Base-by-base conservation (phyloP, 345 rosid species). In the Isatis tinctoria region DNA sequence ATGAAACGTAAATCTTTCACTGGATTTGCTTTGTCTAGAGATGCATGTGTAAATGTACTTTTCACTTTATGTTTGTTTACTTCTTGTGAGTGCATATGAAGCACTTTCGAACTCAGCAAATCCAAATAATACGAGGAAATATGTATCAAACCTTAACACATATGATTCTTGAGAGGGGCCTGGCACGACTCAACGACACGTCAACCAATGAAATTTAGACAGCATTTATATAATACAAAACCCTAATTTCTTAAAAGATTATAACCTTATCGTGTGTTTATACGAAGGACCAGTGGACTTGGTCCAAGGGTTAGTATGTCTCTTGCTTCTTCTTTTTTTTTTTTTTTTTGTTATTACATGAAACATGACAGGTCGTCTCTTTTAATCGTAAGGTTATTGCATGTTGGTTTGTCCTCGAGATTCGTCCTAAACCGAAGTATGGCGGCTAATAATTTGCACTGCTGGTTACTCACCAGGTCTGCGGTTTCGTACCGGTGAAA, bases 291-390 rank as follows among this genome's bases (percentile, higher is more conserved):
- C 77, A 73, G 14, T 58, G 60, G 78, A 58, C 53, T 74, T 40
- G 67, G 78, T 66, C 78, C 72, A 74, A 47, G 43, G 60, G 72
- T 18, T 66, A 36, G 58, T 74, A 58, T 74, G 67, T 66, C 72
- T 58, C 60, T 54, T 26, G 48, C 58, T 20, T 28, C 14, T 8
- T 17, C 24, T 58, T 58, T 10, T 1, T 10, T 20, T 8, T 17
- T 14, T 58, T 58, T 10, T 1, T 10, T 20, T 40, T 63, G 33
- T 40, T 52, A 16, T 35, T 36, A 57, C 41, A 57, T 57, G 60
- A 37, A 74, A 65, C 49, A 57, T 17, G 60, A 59, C 41, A 26
- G 72, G 66, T 45, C 26, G 67, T 57, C 67, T 58, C 60, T 58
- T 58, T 57, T 47, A 47, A 47, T 74, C 67, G 17, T 39, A 37